phyloP scores from a whole-genome alignment of 495 filamentous ascomycete species.

The Hypoxylon trugodes region DNA sequence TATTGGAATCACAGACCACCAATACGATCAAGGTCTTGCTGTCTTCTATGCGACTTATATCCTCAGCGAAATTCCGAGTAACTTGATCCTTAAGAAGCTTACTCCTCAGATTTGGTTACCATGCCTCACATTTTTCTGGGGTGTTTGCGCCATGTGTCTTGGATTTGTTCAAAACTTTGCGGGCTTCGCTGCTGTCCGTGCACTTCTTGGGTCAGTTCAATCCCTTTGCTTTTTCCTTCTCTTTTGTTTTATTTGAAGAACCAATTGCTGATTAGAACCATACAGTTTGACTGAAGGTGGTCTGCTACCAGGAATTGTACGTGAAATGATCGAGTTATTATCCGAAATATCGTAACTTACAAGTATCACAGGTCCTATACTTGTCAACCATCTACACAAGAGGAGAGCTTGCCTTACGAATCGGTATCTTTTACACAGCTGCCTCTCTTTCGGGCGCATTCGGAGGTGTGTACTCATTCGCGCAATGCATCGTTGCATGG shows the following conservation, averaged over 20 bases:
- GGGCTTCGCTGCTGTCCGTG: constrained; percentile 78
- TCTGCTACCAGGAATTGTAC: constrained; percentile 59
- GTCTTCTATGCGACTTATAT: constrained; percentile 67
- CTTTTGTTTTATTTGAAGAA: neutral
- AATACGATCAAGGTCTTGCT: constrained; percentile 73
- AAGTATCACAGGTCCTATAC: constrained; percentile 51
- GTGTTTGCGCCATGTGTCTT: constrained; percentile 67
- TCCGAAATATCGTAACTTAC: constrained; percentile 12
- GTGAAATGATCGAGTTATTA: constrained; percentile 13
- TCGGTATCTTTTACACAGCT: constrained; percentile 63
- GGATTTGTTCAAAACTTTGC: constrained; percentile 78
- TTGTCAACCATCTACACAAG: constrained; percentile 58
- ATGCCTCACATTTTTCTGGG: constrained; percentile 64
- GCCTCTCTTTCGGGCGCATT: constrained; percentile 66
- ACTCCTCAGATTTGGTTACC: constrained; percentile 69
- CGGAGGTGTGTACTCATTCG: constrained; percentile 48
- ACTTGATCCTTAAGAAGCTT: constrained; percentile 81
- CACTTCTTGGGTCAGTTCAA: constrained; percentile 69
- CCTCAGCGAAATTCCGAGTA: constrained; percentile 78
- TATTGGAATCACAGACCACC: constrained; percentile 67
- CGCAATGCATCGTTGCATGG: neutral
- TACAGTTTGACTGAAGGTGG: constrained; percentile 56
- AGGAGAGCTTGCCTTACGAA: constrained; percentile 60
- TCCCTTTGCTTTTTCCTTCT: constrained; percentile 17
- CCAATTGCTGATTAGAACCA: constrained; percentile 6